A percentile compares a stretch with the other conserved stretches of the same genome.
Evolutionary conservation across 208 protist genomes (phyloP).

Genomic region (Novymonas esmeraldas): DNA sequence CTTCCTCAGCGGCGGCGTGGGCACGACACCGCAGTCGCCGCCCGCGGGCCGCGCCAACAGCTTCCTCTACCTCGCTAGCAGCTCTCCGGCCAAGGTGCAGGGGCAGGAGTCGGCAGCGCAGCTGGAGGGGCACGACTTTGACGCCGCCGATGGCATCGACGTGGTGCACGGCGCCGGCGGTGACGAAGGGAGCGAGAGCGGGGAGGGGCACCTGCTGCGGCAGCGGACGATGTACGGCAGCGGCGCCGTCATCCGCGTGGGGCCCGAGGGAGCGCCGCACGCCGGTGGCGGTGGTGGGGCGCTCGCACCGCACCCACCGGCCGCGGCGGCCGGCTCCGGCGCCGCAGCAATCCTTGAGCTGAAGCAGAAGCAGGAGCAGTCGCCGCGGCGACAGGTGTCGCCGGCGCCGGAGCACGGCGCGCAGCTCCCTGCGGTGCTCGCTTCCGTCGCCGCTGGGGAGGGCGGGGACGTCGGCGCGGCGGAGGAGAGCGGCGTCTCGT

Average conservation of each 20-base stretch:
- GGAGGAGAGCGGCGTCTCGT: background rate
- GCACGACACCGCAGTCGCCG: background rate
- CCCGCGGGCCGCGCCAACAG: background rate
- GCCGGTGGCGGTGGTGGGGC: no score
- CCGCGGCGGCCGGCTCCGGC: conserved; percentile 38
- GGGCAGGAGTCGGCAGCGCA: background rate
- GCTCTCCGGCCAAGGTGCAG: background rate
- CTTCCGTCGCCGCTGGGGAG: background rate
- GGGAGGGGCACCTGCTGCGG: background rate
- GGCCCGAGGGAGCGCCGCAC: background rate
- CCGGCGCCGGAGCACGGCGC: background rate
- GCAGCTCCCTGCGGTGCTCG: background rate
- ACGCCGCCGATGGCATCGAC: background rate
- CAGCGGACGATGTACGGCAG: conserved; percentile 8
- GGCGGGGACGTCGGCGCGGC: background rate
- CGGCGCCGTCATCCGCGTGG: background rate
- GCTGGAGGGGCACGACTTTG: background rate
- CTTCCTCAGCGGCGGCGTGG: conserved; percentile 8
- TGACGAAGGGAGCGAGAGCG: background rate
- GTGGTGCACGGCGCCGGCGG: background rate
- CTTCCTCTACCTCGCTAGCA: conserved; percentile 8
- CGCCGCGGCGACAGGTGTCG: background rate
- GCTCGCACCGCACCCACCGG: conserved; percentile 19
- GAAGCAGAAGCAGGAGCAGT: conserved; percentile 20
- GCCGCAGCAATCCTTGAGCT: conserved; percentile 36